phyloP scores from a whole-genome alignment of 2,329 filamentous ascomycete genomes.

The Davidsoniella eucalypti region DNA sequence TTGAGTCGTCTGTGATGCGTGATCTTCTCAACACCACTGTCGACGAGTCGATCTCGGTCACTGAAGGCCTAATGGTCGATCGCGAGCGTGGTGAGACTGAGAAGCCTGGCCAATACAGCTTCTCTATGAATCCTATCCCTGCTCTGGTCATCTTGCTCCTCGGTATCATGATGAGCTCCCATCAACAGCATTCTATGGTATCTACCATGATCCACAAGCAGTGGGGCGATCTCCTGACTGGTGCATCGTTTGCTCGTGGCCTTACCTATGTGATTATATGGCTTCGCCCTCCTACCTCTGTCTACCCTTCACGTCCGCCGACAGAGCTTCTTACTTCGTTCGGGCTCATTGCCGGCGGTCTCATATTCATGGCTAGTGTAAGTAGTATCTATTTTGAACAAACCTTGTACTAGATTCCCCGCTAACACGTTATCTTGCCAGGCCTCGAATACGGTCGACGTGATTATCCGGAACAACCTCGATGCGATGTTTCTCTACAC shows the following conservation, averaged over 20 bases:
- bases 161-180: constrained; percentile 89
- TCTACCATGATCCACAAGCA: constrained; percentile 87
- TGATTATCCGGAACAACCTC: constrained; percentile 60
- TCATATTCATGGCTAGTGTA: constrained; percentile 85
- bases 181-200: constrained; percentile 68
- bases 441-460: constrained; percentile 58
- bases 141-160: constrained; percentile 72
- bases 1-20: constrained; percentile 58
- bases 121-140: constrained; percentile 78
- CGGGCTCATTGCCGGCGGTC: constrained; percentile 69
- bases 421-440: constrained; percentile 20
- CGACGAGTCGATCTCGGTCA: constrained; percentile 23
- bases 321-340: constrained; percentile 81
- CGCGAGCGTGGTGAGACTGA: constrained; percentile 17
- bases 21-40: constrained; percentile 44
- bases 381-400: constrained; percentile 22
- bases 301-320: constrained; percentile 68
- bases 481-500: constrained; percentile 93
- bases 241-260: constrained; percentile 60
- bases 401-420: not conserved
- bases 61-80: constrained; percentile 26
- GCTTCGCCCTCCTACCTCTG: constrained; percentile 62
- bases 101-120: constrained; percentile 48
- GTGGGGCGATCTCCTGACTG: constrained; percentile 75
- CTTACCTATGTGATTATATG: constrained; percentile 69